phyloP scores from a whole-genome alignment of 257 asterid genomes.

The Penstemon newberryi region DNA sequence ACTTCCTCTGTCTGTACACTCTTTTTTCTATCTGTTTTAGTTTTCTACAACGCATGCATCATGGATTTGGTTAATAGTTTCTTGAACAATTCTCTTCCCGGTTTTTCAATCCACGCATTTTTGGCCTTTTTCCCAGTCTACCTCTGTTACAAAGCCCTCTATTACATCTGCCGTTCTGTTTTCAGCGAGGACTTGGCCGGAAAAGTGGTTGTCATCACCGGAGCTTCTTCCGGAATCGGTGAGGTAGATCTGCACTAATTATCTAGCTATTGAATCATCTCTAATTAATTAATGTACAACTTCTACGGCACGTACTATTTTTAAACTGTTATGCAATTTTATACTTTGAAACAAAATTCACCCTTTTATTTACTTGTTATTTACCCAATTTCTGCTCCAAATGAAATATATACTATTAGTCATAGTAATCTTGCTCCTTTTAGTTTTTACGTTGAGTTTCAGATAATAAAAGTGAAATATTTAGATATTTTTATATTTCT shows the following conservation, averaged over 20 bases:
- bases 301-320: too few species aligned
- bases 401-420: too few species aligned
- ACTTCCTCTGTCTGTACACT: too few species aligned
- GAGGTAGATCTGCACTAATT: conserved; percentile 43
- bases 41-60: not conserved
- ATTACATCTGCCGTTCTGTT: conserved; percentile 38
- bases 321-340: too few species aligned
- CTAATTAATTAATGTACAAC: not conserved
- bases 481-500: too few species aligned
- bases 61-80: conserved; percentile 45
- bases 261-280: not conserved
- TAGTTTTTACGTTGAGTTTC: too few species aligned
- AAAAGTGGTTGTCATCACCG: conserved; percentile 68
- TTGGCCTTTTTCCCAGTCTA: conserved; percentile 41
- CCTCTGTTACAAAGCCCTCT: conserved; percentile 39
- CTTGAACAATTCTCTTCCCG: conserved; percentile 46
- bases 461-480: too few species aligned
- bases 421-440: too few species aligned
- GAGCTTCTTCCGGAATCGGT: conserved; percentile 82
- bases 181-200: conserved; percentile 57
- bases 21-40: too few species aligned
- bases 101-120: conserved; percentile 35
- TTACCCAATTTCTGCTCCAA: too few species aligned
- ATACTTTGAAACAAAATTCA: too few species aligned
- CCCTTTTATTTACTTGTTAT: too few species aligned